These are phyloP conservation scores for Nannizzia gypsea DNA, from an alignment of 2,329 filamentous ascomycete species.

Conservation along the genomic window DNA sequence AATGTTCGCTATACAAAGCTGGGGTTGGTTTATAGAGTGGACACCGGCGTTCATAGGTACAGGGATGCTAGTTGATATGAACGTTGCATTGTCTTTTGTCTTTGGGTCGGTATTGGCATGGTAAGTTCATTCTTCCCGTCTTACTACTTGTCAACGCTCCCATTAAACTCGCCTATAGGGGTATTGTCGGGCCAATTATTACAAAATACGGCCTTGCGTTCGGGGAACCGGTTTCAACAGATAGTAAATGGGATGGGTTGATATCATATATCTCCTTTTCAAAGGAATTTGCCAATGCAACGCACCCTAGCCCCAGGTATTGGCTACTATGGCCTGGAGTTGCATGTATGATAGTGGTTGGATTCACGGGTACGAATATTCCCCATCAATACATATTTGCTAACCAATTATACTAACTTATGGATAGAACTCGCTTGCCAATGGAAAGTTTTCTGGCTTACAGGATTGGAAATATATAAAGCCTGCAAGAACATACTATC, in stretches of 20 bases:
- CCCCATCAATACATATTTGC: neutral
- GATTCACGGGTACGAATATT: slow-evolving; percentile 6
- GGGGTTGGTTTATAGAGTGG: slow-evolving; percentile 50
- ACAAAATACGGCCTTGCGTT: slow-evolving; percentile 42
- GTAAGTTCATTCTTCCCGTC: slow-evolving; percentile 20
- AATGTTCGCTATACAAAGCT: slow-evolving; percentile 37
- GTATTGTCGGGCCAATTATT: slow-evolving; percentile 46
- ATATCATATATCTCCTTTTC: slow-evolving; percentile 24
- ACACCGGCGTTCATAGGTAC: slow-evolving; percentile 51
- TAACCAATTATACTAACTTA: neutral
- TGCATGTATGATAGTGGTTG: slow-evolving; percentile 8
- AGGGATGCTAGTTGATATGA: slow-evolving; percentile 48
- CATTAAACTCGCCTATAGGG: slow-evolving; percentile 16
- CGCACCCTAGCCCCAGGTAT: slow-evolving; percentile 37
- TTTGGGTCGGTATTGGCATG: slow-evolving; percentile 45
- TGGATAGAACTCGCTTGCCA: slow-evolving; percentile 9
- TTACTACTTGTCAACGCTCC: neutral
- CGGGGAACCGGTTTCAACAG: slow-evolving; percentile 22
- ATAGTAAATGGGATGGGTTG: slow-evolving; percentile 20
- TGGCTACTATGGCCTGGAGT: slow-evolving; percentile 40
- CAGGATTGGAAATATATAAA: slow-evolving; percentile 3
- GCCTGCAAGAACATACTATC: neutral
- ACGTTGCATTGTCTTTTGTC: slow-evolving; percentile 48
- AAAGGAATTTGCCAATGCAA: slow-evolving; percentile 12
- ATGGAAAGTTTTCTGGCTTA: slow-evolving; percentile 11